These are phyloP conservation scores for Diutina mesorugosa DNA, from an alignment of 1,139 yeast species.

Conservation along the genomic window DNA sequence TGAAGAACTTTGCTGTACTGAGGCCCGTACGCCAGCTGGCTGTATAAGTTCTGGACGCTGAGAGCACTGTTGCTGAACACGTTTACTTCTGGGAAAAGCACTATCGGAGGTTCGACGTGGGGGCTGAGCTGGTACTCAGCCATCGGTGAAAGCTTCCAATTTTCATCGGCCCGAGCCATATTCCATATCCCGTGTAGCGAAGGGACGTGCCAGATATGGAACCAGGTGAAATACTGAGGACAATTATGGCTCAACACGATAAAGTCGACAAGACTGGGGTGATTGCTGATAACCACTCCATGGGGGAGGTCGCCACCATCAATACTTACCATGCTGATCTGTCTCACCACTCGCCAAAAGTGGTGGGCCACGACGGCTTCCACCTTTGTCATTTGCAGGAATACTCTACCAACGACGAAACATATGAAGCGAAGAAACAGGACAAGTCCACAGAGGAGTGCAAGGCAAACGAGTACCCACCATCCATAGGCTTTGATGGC, in stretches of 20 bases:
- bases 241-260: not conserved
- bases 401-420: not conserved
- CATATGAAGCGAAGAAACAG: not conserved
- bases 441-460: not conserved
- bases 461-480: not conserved
- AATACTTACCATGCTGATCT: not conserved
- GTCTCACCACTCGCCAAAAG: not conserved
- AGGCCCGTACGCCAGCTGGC: slow-evolving; percentile 41
- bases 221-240: slow-evolving; percentile 46
- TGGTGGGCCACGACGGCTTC: not conserved
- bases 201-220: slow-evolving; percentile 43
- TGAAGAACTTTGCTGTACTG: slow-evolving; percentile 41
- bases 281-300: not conserved
- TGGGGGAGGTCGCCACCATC: not conserved
- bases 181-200: slow-evolving; percentile 25
- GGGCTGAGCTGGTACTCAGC: slow-evolving; percentile 15
- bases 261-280: not conserved
- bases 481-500: not conserved
- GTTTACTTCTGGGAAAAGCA: slow-evolving; percentile 65
- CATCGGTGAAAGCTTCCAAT: slow-evolving; percentile 41
- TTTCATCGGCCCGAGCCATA: slow-evolving; percentile 42
- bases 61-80: slow-evolving; percentile 37
- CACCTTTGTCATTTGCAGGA: not conserved
- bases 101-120: slow-evolving; percentile 24
- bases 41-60: slow-evolving; percentile 34